These are phyloP conservation scores for Elongisporangium undulatum DNA, from an alignment of 352 stramenopile species.

Conservation along the genomic window DNA sequence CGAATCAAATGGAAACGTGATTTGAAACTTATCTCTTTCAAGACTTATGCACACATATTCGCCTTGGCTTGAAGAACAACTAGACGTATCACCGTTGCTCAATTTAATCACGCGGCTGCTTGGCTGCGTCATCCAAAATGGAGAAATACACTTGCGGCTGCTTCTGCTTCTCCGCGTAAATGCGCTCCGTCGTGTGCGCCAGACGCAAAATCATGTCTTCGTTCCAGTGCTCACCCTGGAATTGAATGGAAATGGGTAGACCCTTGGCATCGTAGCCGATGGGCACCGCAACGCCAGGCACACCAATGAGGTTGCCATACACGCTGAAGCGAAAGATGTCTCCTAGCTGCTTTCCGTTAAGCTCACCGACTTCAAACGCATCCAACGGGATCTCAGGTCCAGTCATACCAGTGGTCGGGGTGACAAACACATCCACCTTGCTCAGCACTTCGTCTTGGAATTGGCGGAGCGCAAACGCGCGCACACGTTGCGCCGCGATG, in stretches of 20 bases:
- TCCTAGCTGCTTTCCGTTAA: conserved; percentile 52
- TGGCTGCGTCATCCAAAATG: conserved; percentile 43
- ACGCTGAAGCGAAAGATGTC: conserved; percentile 81
- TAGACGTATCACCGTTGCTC: background rate
- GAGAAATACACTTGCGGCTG: conserved; percentile 64
- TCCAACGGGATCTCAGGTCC: conserved; percentile 63
- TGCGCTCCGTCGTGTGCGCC: conserved; percentile 41
- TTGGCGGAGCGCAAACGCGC: conserved; percentile 74
- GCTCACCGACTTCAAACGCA: conserved; percentile 35
- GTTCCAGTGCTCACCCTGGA: conserved; percentile 73
- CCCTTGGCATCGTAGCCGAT: conserved; percentile 59
- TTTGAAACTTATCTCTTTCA: background rate
- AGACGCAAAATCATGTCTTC: conserved; percentile 72
- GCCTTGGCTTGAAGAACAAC: background rate
- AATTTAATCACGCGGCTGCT: conserved; percentile 5
- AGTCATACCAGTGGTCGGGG: conserved; percentile 71
- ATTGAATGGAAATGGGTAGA: conserved; percentile 75
- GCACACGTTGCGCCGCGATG: conserved; percentile 79
- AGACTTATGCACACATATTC: background rate
- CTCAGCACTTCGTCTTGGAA: conserved; percentile 71
- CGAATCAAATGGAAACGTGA: no score
- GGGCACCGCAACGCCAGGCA: conserved; percentile 71
- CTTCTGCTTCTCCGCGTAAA: conserved; percentile 34
- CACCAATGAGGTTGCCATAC: conserved; percentile 86
- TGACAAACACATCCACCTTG: conserved; percentile 88